Conservation (phyloP, 164 flowering plant species). For the Berberis vulgaris region DNA sequence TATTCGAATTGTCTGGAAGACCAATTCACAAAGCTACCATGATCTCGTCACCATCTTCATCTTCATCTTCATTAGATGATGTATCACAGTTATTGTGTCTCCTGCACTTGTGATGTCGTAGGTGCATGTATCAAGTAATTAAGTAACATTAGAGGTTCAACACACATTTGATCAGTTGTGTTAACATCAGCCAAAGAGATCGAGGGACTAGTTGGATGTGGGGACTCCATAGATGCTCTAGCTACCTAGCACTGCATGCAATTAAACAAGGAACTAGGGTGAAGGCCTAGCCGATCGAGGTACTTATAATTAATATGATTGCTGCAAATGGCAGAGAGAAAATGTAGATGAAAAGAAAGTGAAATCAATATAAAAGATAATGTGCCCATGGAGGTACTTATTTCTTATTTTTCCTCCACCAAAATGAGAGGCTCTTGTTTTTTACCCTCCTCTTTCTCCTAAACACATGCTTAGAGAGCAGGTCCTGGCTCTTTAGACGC, state of each 20-base stretch:
- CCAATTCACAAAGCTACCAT: slow-evolving; percentile 51
- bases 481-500: no score
- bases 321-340: background rate
- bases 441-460: no score
- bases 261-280: background rate
- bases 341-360: background rate
- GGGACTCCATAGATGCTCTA: slow-evolving; percentile 10
- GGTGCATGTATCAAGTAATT: slow-evolving; percentile 19
- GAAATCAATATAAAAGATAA: no score
- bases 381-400: no score
- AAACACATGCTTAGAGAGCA: no score
- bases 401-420: no score
- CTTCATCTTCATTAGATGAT: slow-evolving; percentile 5
- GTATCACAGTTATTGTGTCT: slow-evolving; percentile 4
- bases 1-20: slow-evolving; percentile 24
- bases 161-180: background rate
- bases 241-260: no score
- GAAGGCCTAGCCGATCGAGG: background rate
- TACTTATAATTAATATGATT: background rate
- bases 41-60: slow-evolving; percentile 21
- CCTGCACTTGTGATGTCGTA: background rate
- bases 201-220: slow-evolving; percentile 1
- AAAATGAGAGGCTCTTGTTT: no score
- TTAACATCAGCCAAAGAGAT: slow-evolving; percentile 3
- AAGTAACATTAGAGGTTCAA: slow-evolving; percentile 25